Evolutionary conservation across 805 yeast genomes (phyloP).

Genomic region (Candida chilensis): DNA sequence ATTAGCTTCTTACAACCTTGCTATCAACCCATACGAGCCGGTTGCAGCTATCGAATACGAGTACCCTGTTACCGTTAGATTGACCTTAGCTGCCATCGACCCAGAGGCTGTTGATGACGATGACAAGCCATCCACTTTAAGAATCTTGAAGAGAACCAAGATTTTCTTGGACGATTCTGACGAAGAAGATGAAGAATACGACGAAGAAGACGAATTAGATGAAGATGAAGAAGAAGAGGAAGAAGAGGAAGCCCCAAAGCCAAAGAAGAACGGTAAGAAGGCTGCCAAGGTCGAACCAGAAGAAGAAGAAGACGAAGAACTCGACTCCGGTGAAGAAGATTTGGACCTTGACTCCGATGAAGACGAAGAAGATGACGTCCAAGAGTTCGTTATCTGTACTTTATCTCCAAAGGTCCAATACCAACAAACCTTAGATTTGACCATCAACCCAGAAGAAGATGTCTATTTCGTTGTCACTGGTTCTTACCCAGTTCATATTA

Average conservation of each 20-base stretch:
- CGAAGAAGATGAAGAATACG: constrained; percentile 37
- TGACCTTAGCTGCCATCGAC: constrained; percentile 93
- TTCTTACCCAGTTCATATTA: constrained; percentile 83
- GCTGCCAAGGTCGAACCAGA: constrained; percentile 30
- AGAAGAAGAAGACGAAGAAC: constrained; percentile 43
- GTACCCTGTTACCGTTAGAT: constrained; percentile 81
- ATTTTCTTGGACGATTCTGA: constrained; percentile 29
- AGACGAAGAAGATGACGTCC: constrained; percentile 66
- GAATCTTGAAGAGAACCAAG: constrained; percentile 68
- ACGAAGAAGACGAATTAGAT: constrained; percentile 32
- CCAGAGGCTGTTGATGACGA: constrained; percentile 79
- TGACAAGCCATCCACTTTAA: constrained; percentile 79
- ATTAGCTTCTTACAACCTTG: constrained; percentile 78
- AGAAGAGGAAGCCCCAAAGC: constrained; percentile 19
- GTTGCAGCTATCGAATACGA: constrained; percentile 81
- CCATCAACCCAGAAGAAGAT: constrained; percentile 90
- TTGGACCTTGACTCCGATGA: constrained; percentile 50
- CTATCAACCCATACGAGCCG: constrained; percentile 80
- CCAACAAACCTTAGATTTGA: constrained; percentile 88
- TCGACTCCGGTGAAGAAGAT: constrained; percentile 36
- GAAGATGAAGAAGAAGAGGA: constrained; percentile 36
- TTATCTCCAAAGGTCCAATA: constrained; percentile 74
- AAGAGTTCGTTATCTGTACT: constrained; percentile 82
- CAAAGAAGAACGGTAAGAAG: constrained; percentile 18
- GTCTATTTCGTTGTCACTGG: constrained; percentile 93